phyloP scores from a whole-genome alignment of 2,329 filamentous ascomycete species.

The Talaromyces sp. region DNA sequence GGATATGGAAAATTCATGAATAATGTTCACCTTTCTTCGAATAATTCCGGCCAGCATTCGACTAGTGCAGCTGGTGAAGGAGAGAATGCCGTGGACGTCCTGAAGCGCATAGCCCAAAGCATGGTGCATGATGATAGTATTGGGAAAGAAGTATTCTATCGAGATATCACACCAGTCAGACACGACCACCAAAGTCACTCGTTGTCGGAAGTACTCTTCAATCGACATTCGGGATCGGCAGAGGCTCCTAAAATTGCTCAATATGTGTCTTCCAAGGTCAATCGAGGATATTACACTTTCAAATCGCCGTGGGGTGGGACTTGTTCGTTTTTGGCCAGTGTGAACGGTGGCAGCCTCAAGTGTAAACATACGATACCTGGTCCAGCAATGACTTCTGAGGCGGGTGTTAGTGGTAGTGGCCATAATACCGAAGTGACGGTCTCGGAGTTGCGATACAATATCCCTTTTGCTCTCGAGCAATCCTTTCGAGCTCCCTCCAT shows the following conservation, averaged over 20 bases:
- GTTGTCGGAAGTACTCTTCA: conserved; percentile 7
- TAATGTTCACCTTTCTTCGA: conserved; percentile 35
- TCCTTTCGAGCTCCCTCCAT: conserved; percentile 25
- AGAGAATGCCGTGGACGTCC: conserved; percentile 7
- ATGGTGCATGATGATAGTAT: not conserved
- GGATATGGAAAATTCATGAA: conserved; percentile 58
- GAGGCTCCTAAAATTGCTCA: conserved; percentile 11
- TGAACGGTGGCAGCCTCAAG: conserved; percentile 68
- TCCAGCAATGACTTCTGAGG: conserved; percentile 21
- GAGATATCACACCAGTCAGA: conserved; percentile 13
- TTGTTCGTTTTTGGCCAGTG: conserved; percentile 80
- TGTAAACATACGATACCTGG: conserved; percentile 66
- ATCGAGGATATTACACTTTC: conserved; percentile 64
- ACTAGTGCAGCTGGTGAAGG: conserved; percentile 9
- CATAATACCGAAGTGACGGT: conserved; percentile 50
- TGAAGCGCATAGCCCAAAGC: conserved; percentile 10
- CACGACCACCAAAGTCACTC: conserved; percentile 7
- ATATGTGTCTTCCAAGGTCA: conserved; percentile 26
- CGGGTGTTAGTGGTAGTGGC: conserved; percentile 6
- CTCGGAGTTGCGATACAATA: conserved; percentile 86
- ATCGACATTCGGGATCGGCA: conserved; percentile 7
- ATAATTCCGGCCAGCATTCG: conserved; percentile 27
- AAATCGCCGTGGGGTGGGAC: conserved; percentile 79
- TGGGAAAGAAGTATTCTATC: not conserved
- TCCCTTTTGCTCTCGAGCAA: conserved; percentile 52